These are phyloP conservation scores for Metroxylon sagu DNA, from an alignment of 176 grass and related monocot genomes.

Conservation along the genomic window DNA sequence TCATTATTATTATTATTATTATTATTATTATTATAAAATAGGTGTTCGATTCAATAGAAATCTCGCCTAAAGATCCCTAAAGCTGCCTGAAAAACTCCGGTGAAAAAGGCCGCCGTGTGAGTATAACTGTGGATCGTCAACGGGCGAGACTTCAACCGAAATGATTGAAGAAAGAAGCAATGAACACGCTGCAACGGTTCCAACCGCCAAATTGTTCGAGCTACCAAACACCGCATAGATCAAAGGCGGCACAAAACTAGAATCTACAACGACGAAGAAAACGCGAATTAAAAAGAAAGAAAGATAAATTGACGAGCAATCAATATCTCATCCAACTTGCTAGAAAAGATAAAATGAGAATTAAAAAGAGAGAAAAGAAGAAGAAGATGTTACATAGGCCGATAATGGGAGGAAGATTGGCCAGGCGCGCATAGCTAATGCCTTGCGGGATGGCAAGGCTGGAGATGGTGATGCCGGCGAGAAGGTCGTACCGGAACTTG, in stretches of 20 bases:
- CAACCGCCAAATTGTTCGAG: conserved; percentile 77
- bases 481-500: conserved; percentile 70
- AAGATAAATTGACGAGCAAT: too few species aligned
- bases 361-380: too few species aligned
- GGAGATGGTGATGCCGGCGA: conserved; percentile 90
- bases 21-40: too few species aligned
- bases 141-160: conserved; percentile 32
- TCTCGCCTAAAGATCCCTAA: conserved; percentile 62
- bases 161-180: conserved; percentile 71
- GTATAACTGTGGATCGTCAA: conserved; percentile 51
- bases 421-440: conserved; percentile 94
- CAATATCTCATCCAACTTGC: too few species aligned
- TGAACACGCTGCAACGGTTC: conserved; percentile 86
- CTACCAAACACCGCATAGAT: conserved; percentile 90
- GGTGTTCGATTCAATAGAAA: not conserved
- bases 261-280: conserved; percentile 29
- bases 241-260: conserved; percentile 87
- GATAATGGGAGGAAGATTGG: conserved; percentile 72
- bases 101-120: conserved; percentile 85
- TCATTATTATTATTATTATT: too few species aligned
- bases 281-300: not conserved
- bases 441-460: conserved; percentile 98
- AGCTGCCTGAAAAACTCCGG: conserved; percentile 67
- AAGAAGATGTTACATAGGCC: conserved; percentile 54
- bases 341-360: too few species aligned